phyloP scores from a whole-genome alignment of 208 protist species.

The Trypanosoma melophagium region DNA sequence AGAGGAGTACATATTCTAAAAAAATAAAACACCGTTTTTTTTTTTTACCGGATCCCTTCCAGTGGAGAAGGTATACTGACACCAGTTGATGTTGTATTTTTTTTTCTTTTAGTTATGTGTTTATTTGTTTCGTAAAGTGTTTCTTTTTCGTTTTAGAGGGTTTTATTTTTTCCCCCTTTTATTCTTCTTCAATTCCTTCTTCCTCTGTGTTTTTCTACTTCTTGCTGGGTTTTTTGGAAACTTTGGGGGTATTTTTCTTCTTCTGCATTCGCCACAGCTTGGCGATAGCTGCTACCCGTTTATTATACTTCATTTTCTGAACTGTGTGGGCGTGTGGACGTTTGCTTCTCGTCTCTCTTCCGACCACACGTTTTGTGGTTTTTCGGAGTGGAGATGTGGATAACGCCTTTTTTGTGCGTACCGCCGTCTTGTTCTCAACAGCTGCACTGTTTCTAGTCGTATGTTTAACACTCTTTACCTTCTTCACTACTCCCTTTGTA shows the following conservation, averaged over 20 bases:
- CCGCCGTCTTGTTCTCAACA: neutral
- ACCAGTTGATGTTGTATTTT: too few relatives aligned
- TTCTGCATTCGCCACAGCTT: slow-evolving; percentile 73
- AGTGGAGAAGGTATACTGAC: too few relatives aligned
- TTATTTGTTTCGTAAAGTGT: too few relatives aligned
- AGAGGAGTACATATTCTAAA: too few relatives aligned
- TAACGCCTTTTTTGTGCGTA: neutral
- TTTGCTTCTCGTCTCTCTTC: neutral
- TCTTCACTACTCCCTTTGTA: too few relatives aligned
- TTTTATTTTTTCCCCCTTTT: too few relatives aligned
- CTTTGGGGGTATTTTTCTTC: slow-evolving; percentile 5
- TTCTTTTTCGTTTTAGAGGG: too few relatives aligned
- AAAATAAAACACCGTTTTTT: too few relatives aligned
- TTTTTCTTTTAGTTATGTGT: too few relatives aligned
- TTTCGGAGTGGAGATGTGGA: neutral
- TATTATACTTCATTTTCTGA: slow-evolving; percentile 85
- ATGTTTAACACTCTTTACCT: neutral
- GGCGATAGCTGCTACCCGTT: slow-evolving; percentile 79
- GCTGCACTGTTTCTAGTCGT: neutral
- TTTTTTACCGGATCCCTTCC: too few relatives aligned
- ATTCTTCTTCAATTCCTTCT: too few relatives aligned
- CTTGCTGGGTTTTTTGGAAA: neutral
- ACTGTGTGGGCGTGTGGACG: slow-evolving; percentile 31
- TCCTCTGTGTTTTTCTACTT: slow-evolving; percentile 11
- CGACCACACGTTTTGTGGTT: neutral